Evolutionary conservation across 805 yeast genomes (phyloP).

Genomic region (Yamadazyma paraphyllophila): DNA sequence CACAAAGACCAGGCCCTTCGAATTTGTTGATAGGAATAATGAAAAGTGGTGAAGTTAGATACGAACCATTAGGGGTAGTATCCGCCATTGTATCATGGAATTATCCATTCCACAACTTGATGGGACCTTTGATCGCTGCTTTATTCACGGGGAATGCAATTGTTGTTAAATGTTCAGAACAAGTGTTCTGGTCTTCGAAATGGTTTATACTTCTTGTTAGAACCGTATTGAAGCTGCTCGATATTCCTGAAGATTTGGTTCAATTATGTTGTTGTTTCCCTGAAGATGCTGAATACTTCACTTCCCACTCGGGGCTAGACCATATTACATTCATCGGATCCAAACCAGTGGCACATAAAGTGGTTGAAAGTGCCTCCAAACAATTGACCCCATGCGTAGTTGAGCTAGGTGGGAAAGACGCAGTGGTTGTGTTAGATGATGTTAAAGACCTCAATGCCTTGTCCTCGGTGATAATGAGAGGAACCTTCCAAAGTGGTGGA

Average conservation of each 20-base stretch:
- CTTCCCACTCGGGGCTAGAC: slow-evolving; percentile 75
- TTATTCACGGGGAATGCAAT: slow-evolving; percentile 90
- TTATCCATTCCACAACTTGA: slow-evolving; percentile 90
- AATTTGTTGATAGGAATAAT: slow-evolving; percentile 76
- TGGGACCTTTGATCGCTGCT: slow-evolving; percentile 91
- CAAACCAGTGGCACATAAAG: slow-evolving; percentile 89
- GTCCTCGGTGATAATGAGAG: slow-evolving; percentile 80
- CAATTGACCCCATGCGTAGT: slow-evolving; percentile 93
- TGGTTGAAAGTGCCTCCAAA: slow-evolving; percentile 76
- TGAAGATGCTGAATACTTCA: slow-evolving; percentile 79
- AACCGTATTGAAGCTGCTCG: slow-evolving; percentile 69
- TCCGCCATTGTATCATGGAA: slow-evolving; percentile 95
- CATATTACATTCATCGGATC: slow-evolving; percentile 97
- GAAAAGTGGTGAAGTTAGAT: slow-evolving; percentile 90
- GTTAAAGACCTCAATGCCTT: slow-evolving; percentile 55
- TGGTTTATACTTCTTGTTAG: slow-evolving; percentile 73
- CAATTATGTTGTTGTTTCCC: slow-evolving; percentile 91
- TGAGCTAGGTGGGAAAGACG: slow-evolving; percentile 96
- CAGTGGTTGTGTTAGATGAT: slow-evolving; percentile 83
- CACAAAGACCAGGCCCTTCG: slow-evolving; percentile 83
- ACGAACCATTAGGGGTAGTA: slow-evolving; percentile 88
- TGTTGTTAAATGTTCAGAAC: slow-evolving; percentile 91
- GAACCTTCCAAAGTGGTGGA: slow-evolving; percentile 95
- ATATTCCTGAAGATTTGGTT: slow-evolving; percentile 75
- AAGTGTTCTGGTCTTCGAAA: slow-evolving; percentile 91